Percentiles rank a stretch among this genome's conserved stretches.
phyloP scores from a whole-genome alignment of 257 asterid species.

The Asclepias syriaca region DNA sequence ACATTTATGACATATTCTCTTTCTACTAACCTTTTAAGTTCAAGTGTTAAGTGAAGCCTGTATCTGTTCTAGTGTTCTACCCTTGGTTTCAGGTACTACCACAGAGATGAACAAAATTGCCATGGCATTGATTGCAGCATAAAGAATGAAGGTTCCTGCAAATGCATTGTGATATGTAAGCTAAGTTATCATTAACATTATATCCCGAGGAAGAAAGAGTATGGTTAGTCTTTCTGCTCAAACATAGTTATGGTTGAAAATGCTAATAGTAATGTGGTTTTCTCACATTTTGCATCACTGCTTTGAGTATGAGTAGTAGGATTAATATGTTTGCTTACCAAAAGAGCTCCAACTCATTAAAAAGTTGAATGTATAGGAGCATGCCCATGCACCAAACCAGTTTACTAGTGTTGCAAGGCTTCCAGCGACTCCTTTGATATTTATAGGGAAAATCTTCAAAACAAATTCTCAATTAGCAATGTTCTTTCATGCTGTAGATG shows the following conservation, averaged over 20 bases:
- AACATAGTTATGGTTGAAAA: background rate
- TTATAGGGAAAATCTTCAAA: constrained; percentile 78
- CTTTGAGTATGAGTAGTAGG: background rate
- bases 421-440: constrained; percentile 90
- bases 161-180: constrained; percentile 9
- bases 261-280: background rate
- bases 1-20: background rate
- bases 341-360: constrained; percentile 87
- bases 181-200: background rate
- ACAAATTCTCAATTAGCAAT: background rate
- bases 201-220: background rate
- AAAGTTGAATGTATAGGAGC: constrained; percentile 87
- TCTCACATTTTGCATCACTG: background rate
- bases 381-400: constrained; percentile 95
- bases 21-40: background rate
- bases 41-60: constrained; percentile 48
- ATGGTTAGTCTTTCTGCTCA: background rate
- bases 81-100: constrained; percentile 92
- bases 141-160: constrained; percentile 79
- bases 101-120: constrained; percentile 64
- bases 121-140: constrained; percentile 60
- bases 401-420: constrained; percentile 86
- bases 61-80: constrained; percentile 80
- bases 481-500: background rate
- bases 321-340: constrained; percentile 35